These are phyloP conservation scores for Datura wrightii DNA, from an alignment of 257 asterid species.

Conservation along the genomic window DNA sequence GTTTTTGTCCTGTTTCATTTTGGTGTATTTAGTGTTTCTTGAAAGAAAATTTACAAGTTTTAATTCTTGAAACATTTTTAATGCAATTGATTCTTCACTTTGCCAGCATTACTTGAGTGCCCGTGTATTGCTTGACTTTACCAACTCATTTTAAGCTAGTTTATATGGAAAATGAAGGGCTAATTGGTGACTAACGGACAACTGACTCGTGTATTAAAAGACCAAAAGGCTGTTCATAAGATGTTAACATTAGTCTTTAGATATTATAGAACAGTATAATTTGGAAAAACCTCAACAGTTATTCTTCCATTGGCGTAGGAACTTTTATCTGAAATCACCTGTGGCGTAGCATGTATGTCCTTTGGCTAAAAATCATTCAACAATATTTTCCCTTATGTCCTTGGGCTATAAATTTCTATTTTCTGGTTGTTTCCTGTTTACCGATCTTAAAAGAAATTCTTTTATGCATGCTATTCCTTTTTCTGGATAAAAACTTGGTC, in stretches of 20 bases:
- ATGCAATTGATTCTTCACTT: not conserved
- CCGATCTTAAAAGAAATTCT: not conserved
- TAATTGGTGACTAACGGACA: not conserved
- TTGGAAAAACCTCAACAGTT: not conserved
- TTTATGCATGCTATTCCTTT: slow-evolving; percentile 4
- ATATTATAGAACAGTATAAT: not conserved
- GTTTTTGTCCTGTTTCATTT: not conserved
- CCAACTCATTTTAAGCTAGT: not conserved
- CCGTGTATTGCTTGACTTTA: not conserved
- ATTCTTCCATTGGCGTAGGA: not conserved
- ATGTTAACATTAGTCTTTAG: not conserved
- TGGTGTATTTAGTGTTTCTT: not conserved
- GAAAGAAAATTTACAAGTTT: slow-evolving; percentile 1
- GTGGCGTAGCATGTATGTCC: not conserved
- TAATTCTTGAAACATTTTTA: not conserved
- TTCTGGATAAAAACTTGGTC: not conserved
- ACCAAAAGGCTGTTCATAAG: not conserved
- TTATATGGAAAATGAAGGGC: not conserved
- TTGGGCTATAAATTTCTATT: not conserved
- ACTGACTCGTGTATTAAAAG: not conserved
- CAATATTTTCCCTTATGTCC: not conserved
- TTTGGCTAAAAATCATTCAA: not conserved
- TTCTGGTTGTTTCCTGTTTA: not conserved
- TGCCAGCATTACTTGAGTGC: not conserved
- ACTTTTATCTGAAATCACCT: not conserved